A percentile compares a stretch with the other conserved stretches of the same genome.
Evolutionary conservation across 805 yeast genomes (phyloP).

Genomic region (Lipomyces oligophaga): DNA sequence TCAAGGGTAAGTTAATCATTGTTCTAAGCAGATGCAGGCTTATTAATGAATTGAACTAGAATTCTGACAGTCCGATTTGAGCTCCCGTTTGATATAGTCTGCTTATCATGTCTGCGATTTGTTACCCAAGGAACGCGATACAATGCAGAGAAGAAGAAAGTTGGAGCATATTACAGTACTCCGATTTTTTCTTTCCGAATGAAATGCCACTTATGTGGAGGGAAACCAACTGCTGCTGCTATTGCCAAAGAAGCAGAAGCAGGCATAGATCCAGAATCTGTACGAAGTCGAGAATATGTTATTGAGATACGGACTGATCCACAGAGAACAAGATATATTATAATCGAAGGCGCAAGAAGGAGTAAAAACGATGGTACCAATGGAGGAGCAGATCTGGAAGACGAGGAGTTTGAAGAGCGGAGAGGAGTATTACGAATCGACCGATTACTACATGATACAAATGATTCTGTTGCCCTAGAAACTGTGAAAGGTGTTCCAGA

Average conservation of each 20-base stretch:
- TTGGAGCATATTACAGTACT: conserved; percentile 34
- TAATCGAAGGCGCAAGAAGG: conserved; percentile 30
- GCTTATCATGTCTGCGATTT: conserved; percentile 31
- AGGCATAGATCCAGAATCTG: not conserved
- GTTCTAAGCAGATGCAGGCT: not conserved
- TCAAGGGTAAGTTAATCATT: conserved; percentile 24
- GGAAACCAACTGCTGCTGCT: conserved; percentile 3
- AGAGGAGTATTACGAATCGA: not conserved
- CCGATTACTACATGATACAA: not conserved
- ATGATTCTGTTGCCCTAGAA: not conserved
- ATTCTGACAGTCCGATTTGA: conserved; percentile 36
- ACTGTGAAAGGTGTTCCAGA: conserved; percentile 1
- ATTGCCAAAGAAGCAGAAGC: not conserved
- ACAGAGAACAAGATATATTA: conserved; percentile 32
- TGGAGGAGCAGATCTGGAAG: conserved; percentile 11
- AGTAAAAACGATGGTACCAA: conserved; percentile 15
- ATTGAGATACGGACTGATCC: conserved; percentile 37
- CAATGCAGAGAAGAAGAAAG: conserved; percentile 36
- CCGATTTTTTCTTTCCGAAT: conserved; percentile 35
- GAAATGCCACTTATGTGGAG: conserved; percentile 34
- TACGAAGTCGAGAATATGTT: conserved; percentile 6
- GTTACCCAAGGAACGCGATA: conserved; percentile 36
- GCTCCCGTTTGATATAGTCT: conserved; percentile 34
- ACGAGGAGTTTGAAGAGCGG: not conserved
- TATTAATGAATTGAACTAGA: conserved; percentile 1